phyloP scores from a whole-genome alignment of 305 asterid species.

The Fraxinus dipetala region DNA sequence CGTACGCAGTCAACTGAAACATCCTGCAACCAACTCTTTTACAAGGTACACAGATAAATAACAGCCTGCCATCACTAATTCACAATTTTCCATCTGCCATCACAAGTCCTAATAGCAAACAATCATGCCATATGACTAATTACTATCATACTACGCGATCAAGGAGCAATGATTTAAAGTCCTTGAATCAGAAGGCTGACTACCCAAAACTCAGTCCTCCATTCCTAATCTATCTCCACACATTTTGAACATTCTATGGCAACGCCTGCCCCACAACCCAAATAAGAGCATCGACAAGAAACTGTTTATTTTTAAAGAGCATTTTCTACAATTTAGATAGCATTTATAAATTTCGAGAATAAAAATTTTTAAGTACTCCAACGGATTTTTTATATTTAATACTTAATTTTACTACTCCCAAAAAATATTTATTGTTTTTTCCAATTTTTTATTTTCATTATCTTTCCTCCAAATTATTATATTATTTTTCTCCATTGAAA shows the following conservation, averaged over 20 bases:
- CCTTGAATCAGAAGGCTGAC: neutral
- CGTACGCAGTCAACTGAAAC: neutral
- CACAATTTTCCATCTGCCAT: neutral
- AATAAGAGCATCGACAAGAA: neutral
- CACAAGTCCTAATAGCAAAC: neutral
- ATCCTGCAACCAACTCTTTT: neutral
- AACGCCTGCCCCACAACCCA: neutral
- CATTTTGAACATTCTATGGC: neutral
- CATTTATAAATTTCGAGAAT: too few species aligned
- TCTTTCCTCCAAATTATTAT: too few species aligned
- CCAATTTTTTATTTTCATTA: too few species aligned
- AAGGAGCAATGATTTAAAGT: neutral
- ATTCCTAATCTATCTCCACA: neutral
- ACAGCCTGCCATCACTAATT: slow-evolving; percentile 18
- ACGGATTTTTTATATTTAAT: too few species aligned
- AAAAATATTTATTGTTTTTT: too few species aligned
- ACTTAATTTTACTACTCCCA: too few species aligned
- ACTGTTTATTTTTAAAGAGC: too few species aligned
- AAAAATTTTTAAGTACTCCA: too few species aligned
- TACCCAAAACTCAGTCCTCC: neutral
- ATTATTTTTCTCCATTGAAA: too few species aligned
- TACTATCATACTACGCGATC: neutral
- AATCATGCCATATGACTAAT: neutral
- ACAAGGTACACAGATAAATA: slow-evolving; percentile 16
- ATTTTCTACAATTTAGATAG: too few species aligned